These are phyloP conservation scores for Omphalotus olearius DNA, from an alignment of 1,284 basidiomycete species.

Conservation along the genomic window DNA sequence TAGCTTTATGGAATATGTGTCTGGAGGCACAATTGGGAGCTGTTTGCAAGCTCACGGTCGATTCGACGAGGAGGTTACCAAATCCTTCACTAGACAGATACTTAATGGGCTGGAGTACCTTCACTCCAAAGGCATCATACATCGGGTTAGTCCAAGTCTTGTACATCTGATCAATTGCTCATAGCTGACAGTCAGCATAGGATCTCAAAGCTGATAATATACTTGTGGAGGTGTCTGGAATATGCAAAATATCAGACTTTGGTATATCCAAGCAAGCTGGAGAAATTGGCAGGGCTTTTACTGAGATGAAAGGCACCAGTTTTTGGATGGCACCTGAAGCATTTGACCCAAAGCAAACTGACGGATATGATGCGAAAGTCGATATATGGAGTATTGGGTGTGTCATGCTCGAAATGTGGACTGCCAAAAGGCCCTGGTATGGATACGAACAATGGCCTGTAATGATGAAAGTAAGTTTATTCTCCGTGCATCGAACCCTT, in stretches of 20 bases:
- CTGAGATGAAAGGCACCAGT: slow-evolving; percentile 64
- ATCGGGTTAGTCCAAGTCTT: slow-evolving; percentile 43
- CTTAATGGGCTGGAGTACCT: slow-evolving; percentile 74
- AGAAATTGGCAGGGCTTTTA: slow-evolving; percentile 55
- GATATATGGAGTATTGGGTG: slow-evolving; percentile 84
- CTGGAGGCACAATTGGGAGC: slow-evolving; percentile 71
- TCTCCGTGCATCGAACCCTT: background rate
- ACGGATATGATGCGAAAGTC: slow-evolving; percentile 61
- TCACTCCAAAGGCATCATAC: slow-evolving; percentile 67
- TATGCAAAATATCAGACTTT: slow-evolving; percentile 82
- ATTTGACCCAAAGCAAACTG: slow-evolving; percentile 25
- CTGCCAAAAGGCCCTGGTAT: slow-evolving; percentile 66
- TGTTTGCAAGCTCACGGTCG: slow-evolving; percentile 64
- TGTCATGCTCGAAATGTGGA: slow-evolving; percentile 79
- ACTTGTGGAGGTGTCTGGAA: slow-evolving; percentile 65
- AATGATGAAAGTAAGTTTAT: slow-evolving; percentile 30
- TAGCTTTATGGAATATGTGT: slow-evolving; percentile 72
- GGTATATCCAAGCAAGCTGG: slow-evolving; percentile 60
- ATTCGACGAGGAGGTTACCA: slow-evolving; percentile 65
- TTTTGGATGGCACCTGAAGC: slow-evolving; percentile 86
- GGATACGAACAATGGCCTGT: slow-evolving; percentile 32
- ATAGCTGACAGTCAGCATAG: slow-evolving; percentile 22
- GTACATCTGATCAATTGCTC: background rate
- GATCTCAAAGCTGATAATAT: slow-evolving; percentile 83
- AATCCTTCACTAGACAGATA: slow-evolving; percentile 71